phyloP scores from a whole-genome alignment of 495 filamentous ascomycete species.

The Neurospora sp. region DNA sequence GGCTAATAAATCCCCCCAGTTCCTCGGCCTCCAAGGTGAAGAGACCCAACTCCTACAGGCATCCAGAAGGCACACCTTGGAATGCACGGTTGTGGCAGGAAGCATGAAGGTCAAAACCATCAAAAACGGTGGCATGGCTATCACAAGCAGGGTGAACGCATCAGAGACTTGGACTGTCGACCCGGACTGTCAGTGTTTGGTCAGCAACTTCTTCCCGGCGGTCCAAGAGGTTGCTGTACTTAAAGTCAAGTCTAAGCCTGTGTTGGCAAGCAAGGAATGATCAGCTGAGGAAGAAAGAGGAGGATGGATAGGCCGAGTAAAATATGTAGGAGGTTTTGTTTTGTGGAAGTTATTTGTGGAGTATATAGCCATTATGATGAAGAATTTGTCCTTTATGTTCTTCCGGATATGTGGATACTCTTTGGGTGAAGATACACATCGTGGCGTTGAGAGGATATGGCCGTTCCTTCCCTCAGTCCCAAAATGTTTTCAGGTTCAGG shows the following conservation, averaged over 20 bases:
- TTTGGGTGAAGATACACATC: background rate
- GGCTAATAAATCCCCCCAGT: background rate
- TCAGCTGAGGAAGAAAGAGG: too few relatives aligned
- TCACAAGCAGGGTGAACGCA: background rate
- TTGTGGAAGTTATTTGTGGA: background rate
- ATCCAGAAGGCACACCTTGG: background rate
- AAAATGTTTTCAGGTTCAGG: background rate
- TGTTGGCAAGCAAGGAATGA: background rate
- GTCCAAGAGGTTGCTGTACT: background rate
- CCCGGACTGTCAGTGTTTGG: background rate
- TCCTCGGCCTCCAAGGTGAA: background rate
- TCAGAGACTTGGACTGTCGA: background rate
- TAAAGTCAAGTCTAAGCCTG: background rate
- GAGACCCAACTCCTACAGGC: background rate
- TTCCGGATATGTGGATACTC: background rate
- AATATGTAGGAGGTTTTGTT: background rate
- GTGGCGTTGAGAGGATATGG: background rate
- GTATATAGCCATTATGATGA: background rate
- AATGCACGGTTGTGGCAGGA: background rate
- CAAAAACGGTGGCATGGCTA: background rate
- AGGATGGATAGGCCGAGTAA: too few relatives aligned
- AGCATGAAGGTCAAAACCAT: background rate
- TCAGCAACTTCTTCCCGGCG: background rate
- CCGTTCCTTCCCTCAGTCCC: background rate
- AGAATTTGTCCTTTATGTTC: background rate